Percentiles rank a stretch among this genome's conserved stretches.
phyloP scores from a whole-genome alignment of 352 stramenopile species.

The Pythium coloratum region DNA sequence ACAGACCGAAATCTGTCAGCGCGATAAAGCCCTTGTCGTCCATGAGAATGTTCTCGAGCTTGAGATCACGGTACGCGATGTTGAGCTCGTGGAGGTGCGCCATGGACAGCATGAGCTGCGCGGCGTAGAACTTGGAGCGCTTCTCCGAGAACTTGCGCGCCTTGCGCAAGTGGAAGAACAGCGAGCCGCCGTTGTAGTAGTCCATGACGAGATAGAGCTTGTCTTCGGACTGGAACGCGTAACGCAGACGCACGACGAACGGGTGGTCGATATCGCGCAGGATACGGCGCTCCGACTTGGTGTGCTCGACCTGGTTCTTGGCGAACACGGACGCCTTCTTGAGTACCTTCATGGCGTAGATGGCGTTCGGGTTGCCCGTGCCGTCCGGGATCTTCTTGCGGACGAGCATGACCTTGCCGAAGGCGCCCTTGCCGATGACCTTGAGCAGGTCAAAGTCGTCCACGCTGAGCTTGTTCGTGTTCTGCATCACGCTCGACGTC shows the following conservation, averaged over 20 bases:
- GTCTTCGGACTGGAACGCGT: conserved; percentile 93
- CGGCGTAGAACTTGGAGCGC: conserved; percentile 88
- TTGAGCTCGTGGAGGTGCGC: conserved; percentile 92
- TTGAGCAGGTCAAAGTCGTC: conserved; percentile 96
- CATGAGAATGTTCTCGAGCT: conserved; percentile 95
- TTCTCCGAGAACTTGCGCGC: conserved; percentile 90
- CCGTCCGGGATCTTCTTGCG: conserved; percentile 87
- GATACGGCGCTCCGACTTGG: conserved; percentile 90
- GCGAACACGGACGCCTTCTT: conserved; percentile 90
- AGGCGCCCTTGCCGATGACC: conserved; percentile 95
- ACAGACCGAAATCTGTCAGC: conserved; percentile 92
- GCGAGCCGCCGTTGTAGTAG: conserved; percentile 91
- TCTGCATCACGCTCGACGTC: conserved; percentile 39
- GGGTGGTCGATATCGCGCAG: conserved; percentile 91
- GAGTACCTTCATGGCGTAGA: conserved; percentile 94
- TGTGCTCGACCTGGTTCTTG: conserved; percentile 94
- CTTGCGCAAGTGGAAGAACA: conserved; percentile 93
- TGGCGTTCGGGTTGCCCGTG: conserved; percentile 63
- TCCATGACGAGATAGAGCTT: conserved; percentile 94
- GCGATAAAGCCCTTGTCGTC: conserved; percentile 93
- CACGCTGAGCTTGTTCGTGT: conserved; percentile 65
- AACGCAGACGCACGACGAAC: conserved; percentile 92
- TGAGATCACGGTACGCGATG: conserved; percentile 94
- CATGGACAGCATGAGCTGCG: conserved; percentile 91
- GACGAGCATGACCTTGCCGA: conserved; percentile 96